Evolutionary conservation across 2,329 filamentous ascomycete genomes (phyloP).

Genomic region (Ceratocystis huliohia): DNA sequence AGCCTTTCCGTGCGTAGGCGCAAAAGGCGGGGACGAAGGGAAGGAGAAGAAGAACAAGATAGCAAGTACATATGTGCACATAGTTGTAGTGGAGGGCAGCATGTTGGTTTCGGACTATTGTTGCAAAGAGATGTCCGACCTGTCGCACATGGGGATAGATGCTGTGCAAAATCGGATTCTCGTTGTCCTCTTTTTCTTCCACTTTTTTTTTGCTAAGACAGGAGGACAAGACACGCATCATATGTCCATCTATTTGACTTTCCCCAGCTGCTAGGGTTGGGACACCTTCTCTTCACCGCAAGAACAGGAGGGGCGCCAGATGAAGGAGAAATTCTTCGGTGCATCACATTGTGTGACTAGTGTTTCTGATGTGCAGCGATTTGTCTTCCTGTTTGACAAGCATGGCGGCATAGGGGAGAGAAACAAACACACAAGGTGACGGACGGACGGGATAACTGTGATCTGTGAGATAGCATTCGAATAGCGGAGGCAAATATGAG

Average conservation of each 20-base stretch:
- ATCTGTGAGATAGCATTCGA: too few relatives aligned
- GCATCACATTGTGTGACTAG: conserved; percentile 8
- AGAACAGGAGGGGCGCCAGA: not conserved
- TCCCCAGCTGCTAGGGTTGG: not conserved
- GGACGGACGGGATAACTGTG: too few relatives aligned
- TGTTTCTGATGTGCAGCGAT: not conserved
- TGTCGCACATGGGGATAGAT: not conserved
- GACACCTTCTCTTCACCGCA: not conserved
- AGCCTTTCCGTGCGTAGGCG: not conserved
- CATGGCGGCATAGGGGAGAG: not conserved
- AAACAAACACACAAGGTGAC: not conserved
- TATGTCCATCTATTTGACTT: too few relatives aligned
- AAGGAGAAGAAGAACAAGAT: too few relatives aligned
- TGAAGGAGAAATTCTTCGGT: not conserved
- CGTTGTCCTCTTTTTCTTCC: not conserved
- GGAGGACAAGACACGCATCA: not conserved
- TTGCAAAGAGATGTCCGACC: not conserved
- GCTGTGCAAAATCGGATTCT: not conserved
- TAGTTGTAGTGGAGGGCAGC: not conserved
- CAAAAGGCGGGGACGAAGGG: not conserved
- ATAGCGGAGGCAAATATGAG: too few relatives aligned
- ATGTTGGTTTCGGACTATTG: not conserved
- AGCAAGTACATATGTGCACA: too few relatives aligned
- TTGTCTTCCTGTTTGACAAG: not conserved
- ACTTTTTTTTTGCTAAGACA: not conserved